Conservation (phyloP, 352 stramenopile species). For the Elongisporangium anandrum region DNA sequence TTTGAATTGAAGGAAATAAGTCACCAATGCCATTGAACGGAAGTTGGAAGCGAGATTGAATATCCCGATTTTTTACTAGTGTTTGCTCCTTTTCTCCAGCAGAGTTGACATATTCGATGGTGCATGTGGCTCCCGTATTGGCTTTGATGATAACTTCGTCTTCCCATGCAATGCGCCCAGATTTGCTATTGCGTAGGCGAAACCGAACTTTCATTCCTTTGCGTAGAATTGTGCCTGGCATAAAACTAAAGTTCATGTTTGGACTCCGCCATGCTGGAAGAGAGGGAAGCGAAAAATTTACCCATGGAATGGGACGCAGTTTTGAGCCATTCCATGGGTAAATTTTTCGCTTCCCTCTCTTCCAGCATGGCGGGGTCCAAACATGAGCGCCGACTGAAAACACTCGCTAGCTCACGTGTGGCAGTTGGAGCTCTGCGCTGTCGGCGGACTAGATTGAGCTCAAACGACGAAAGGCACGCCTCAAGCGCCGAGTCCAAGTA, state of each 20-base stretch:
- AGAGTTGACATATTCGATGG: slow-evolving; percentile 31
- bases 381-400: too few species aligned
- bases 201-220: slow-evolving; percentile 54
- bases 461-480: slow-evolving; percentile 30
- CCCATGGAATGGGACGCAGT: slow-evolving; percentile 43
- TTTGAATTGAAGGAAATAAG: slow-evolving; percentile 28
- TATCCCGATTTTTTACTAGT: slow-evolving; percentile 44
- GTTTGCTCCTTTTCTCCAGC: slow-evolving; percentile 31
- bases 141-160: slow-evolving; percentile 43
- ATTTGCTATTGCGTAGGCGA: slow-evolving; percentile 18
- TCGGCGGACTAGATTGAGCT: slow-evolving; percentile 47
- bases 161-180: slow-evolving; percentile 24
- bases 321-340: too few species aligned
- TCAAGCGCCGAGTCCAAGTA: slow-evolving; percentile 6
- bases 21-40: slow-evolving; percentile 23
- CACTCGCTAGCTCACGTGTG: too few species aligned
- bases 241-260: slow-evolving; percentile 12
- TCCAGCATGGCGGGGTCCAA: too few species aligned
- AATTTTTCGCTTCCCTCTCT: too few species aligned
- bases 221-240: slow-evolving; percentile 29
- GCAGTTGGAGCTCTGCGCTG: too few species aligned
- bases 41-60: slow-evolving; percentile 35
- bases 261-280: slow-evolving; percentile 7
- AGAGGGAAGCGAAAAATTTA: slow-evolving; percentile 36
- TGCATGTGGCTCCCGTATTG: slow-evolving; percentile 39